phyloP scores from a whole-genome alignment of 768 basidiomycete genomes.

The Psilocybe cubensis region DNA sequence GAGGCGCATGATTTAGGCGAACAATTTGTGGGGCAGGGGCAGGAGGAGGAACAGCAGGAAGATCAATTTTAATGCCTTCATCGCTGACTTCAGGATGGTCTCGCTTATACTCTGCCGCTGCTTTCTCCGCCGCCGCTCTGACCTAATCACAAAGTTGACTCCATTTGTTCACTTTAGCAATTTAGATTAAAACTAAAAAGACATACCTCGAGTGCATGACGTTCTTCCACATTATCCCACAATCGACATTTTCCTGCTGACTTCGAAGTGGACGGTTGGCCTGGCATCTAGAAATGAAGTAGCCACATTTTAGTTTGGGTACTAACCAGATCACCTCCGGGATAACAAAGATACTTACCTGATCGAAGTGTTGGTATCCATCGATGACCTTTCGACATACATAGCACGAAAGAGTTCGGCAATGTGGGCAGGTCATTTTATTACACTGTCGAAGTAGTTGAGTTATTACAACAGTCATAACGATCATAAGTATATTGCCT shows the following conservation, averaged over 20 bases:
- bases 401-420: conserved; percentile 80
- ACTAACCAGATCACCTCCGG: background rate
- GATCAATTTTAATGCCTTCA: conserved; percentile 64
- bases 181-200: background rate
- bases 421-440: conserved; percentile 86
- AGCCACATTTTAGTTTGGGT: background rate
- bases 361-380: conserved; percentile 79
- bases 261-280: conserved; percentile 24
- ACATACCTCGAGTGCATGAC: conserved; percentile 68
- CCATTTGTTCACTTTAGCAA: background rate
- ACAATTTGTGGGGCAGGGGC: conserved; percentile 3
- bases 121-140: conserved; percentile 65
- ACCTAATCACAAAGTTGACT: conserved; percentile 46
- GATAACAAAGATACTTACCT: conserved; percentile 31
- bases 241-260: conserved; percentile 56
- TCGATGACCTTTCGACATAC: conserved; percentile 73
- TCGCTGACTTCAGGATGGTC: conserved; percentile 67
- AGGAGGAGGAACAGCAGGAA: conserved; percentile 46
- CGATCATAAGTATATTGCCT: conserved; percentile 28
- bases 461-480: background rate
- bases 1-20: background rate
- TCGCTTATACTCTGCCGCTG: conserved; percentile 62
- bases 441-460: conserved; percentile 66
- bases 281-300: conserved; percentile 11
- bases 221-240: conserved; percentile 69